These are phyloP conservation scores for Parsonsia alboflavescens DNA, from an alignment of 257 asterid species.

Conservation along the genomic window DNA sequence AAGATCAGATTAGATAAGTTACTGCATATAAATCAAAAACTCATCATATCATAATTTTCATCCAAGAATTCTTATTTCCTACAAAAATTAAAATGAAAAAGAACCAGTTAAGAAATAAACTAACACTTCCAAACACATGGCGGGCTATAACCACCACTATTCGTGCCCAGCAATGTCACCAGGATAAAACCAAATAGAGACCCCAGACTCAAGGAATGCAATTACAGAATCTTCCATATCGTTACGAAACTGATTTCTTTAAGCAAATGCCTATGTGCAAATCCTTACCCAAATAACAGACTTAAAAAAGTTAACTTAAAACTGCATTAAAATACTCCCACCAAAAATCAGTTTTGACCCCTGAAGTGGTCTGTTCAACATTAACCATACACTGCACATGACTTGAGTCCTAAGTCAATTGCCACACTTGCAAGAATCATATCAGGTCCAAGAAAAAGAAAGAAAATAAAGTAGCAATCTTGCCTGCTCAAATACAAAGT, in stretches of 20 bases:
- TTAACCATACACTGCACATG: not conserved
- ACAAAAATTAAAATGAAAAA: not conserved
- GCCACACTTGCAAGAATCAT: not conserved
- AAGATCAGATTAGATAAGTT: not conserved
- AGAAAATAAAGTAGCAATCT: not conserved
- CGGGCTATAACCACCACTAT: not conserved
- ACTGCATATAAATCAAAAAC: not conserved
- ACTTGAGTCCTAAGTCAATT: not conserved
- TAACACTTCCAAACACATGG: conserved; percentile 3
- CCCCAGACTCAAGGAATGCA: not conserved
- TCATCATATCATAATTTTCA: not conserved
- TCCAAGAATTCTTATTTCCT: not conserved
- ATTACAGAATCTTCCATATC: too few species aligned
- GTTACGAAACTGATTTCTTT: too few species aligned
- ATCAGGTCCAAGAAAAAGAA: not conserved
- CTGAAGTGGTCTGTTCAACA: not conserved
- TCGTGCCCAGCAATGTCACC: not conserved
- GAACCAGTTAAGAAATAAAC: not conserved
- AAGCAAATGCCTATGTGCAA: too few species aligned
- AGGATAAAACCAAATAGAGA: not conserved
- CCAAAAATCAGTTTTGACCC: not conserved
- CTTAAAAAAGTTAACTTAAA: not conserved
- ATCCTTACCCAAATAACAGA: not conserved
- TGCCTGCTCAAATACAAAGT: not conserved
- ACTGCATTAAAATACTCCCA: not conserved